Base-by-base conservation (phyloP, 1,284 basidiomycete species). In the Schizophyllum amplum region DNA sequence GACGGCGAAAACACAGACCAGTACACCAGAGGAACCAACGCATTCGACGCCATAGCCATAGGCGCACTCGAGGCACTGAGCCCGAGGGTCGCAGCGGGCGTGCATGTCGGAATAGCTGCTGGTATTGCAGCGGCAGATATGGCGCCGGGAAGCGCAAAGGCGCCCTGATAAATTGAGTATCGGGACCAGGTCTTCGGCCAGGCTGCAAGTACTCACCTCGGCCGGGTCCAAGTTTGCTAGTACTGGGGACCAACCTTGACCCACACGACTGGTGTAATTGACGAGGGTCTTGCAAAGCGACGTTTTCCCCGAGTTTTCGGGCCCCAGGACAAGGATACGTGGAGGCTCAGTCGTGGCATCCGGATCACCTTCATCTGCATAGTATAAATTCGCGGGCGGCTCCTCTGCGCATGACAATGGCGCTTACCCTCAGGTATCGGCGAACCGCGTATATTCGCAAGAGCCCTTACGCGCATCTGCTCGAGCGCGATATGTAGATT, bases 401-500 rank as follows among this genome's bases (percentile, higher is more conserved):
- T 42, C 33, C 11, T 2, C 13, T 17, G 17, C 2, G 7, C 11
- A 42, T 3, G 3, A 3, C 72, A 64, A 46, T 72, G 73, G n/a
- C 71, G 65, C 56, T 76, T 75, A 53, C 75, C 75, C 26, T 75
- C 73, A 24, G 77, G 74, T 25, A 73, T 66, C 33, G 82, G 83
- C 17, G 81, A 83, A 20, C 82, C 82, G 55, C 79, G 81, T 0
- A 80, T 68, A 46, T 75, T 74, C 52, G 79, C 71, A 48, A 87
- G 78, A 2, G 96, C 87, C 50, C 87, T 82, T 20, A 98, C 87
- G 24, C 97, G 88, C 78, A 90, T 89, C 61, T 92, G 86, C 69
- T 99, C 95, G 55, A 98, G 83, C 1, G 92, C 90, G 50, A 97
- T 78, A 68, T 98, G 95, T 4, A 98, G 75, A 66, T 95, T 95